Evolutionary conservation across 2,329 filamentous ascomycete genomes (phyloP).

Genomic region (Penicillium sp.): DNA sequence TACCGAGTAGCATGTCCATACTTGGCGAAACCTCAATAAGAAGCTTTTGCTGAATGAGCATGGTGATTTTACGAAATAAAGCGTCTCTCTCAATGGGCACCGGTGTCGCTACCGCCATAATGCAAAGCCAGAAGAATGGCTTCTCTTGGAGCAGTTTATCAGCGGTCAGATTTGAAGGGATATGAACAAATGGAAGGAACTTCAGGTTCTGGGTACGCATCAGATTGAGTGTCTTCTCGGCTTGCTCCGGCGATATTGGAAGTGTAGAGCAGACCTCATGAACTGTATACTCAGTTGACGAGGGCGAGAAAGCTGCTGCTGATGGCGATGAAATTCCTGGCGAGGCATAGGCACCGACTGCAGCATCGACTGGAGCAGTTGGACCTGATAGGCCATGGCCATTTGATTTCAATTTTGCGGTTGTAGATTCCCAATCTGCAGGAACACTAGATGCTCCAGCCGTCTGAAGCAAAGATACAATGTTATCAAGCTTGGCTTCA

Average conservation of each 20-base stretch:
- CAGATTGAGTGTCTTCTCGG: slow-evolving; percentile 15
- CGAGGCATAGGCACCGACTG: not conserved
- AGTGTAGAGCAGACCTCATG: slow-evolving; percentile 11
- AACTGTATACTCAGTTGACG: not conserved
- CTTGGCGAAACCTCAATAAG: slow-evolving; percentile 17
- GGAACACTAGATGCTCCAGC: slow-evolving; percentile 14
- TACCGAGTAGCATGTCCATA: slow-evolving; percentile 22
- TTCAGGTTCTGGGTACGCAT: slow-evolving; percentile 25
- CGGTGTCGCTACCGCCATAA: slow-evolving; percentile 33
- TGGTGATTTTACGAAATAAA: slow-evolving; percentile 17
- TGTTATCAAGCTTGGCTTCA: slow-evolving; percentile 29
- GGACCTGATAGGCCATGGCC: not conserved
- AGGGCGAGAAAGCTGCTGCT: slow-evolving; percentile 5
- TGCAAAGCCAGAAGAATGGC: slow-evolving; percentile 40
- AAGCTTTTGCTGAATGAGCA: slow-evolving; percentile 20
- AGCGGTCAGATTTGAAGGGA: slow-evolving; percentile 22
- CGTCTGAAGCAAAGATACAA: slow-evolving; percentile 29
- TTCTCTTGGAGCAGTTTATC: slow-evolving; percentile 28
- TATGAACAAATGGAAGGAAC: slow-evolving; percentile 27
- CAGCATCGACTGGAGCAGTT: not conserved
- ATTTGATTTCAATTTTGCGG: not conserved
- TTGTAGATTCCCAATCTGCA: slow-evolving; percentile 13
- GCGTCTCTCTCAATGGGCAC: slow-evolving; percentile 10
- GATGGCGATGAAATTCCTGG: not conserved
- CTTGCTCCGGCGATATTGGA: slow-evolving; percentile 14